Evolutionary conservation across 2,329 filamentous ascomycete species (phyloP).

Genomic region (Teratosphaeria gauchensis): DNA sequence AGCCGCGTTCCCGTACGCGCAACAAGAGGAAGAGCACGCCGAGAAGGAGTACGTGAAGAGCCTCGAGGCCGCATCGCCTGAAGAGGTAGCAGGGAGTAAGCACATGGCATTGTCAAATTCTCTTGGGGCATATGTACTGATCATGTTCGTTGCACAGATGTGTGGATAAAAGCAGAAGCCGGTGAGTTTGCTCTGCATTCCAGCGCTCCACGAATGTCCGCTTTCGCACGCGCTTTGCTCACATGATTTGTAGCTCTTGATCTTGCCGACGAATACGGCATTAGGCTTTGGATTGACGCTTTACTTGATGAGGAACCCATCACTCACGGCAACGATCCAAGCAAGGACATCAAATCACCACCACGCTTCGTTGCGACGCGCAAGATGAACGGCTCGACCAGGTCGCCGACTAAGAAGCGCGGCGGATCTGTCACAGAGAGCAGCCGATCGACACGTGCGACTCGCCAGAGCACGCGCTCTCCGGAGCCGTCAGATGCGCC

Average conservation of each 20-base stretch:
- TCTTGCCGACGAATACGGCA: conserved; percentile 78
- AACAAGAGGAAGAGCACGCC: conserved; percentile 56
- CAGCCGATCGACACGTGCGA: conserved; percentile 25
- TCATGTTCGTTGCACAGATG: not conserved
- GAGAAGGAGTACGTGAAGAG: conserved; percentile 81
- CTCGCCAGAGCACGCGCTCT: conserved; percentile 50
- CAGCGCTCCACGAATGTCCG: not conserved
- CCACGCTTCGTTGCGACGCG: conserved; percentile 54
- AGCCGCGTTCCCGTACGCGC: conserved; percentile 68
- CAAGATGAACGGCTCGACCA: conserved; percentile 16
- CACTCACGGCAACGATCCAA: conserved; percentile 47
- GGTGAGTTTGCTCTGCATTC: not conserved
- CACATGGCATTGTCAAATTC: not conserved
- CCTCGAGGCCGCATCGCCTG: conserved; percentile 67
- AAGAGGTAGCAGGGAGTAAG: conserved; percentile 77
- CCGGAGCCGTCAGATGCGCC: conserved; percentile 43
- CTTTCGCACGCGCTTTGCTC: conserved; percentile 1
- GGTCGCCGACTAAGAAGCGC: conserved; percentile 15
- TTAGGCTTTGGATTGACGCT: conserved; percentile 81
- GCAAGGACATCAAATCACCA: conserved; percentile 65
- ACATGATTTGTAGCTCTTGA: conserved; percentile 53
- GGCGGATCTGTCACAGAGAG: conserved; percentile 3
- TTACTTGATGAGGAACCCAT: conserved; percentile 84
- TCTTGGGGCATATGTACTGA: not conserved
- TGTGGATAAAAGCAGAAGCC: conserved; percentile 1